A percentile compares a stretch with the other conserved stretches of the same genome.
phyloP scores from a whole-genome alignment of 2,329 filamentous ascomycete species.

The Colletotrichum lentis region DNA sequence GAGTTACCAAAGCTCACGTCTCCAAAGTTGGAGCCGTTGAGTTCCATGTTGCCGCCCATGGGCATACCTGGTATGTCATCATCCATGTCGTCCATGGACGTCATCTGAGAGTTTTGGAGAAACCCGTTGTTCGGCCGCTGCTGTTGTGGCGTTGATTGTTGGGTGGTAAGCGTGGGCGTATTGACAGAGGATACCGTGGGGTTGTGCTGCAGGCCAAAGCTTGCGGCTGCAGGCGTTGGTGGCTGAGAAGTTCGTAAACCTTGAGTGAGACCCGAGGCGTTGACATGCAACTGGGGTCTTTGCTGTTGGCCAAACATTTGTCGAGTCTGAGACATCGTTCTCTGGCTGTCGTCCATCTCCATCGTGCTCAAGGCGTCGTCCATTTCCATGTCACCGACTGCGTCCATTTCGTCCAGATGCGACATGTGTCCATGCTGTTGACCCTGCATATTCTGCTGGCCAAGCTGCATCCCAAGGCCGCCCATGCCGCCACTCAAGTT shows the following conservation, averaged over 20 bases:
- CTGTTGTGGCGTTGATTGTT: constrained; percentile 69
- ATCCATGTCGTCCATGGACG: constrained; percentile 75
- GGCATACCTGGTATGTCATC: constrained; percentile 73
- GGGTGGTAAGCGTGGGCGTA: constrained; percentile 86
- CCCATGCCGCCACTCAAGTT: constrained; percentile 35
- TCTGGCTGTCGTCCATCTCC: constrained; percentile 69
- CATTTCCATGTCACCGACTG: constrained; percentile 95
- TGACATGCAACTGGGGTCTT: constrained; percentile 80
- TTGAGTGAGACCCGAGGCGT: constrained; percentile 77
- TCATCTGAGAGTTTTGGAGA: constrained; percentile 66
- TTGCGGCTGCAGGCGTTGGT: constrained; percentile 80
- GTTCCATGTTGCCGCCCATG: constrained; percentile 69
- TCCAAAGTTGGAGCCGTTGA: constrained; percentile 61
- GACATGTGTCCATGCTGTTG: constrained; percentile 55
- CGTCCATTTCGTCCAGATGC: constrained; percentile 76
- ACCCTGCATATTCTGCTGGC: constrained; percentile 45
- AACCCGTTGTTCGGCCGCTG: constrained; percentile 42
- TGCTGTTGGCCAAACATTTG: constrained; percentile 73
- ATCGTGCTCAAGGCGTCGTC: constrained; percentile 78
- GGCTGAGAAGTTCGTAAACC: constrained; percentile 86
- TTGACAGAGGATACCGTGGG: constrained; percentile 97
- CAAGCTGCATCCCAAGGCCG: constrained; percentile 41
- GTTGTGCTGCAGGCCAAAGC: constrained; percentile 86
- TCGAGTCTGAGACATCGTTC: constrained; percentile 73
- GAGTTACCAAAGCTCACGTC: constrained; percentile 62